Evolutionary conservation across 352 stramenopile species (phyloP).

Genomic region (Pythium utonaiense): DNA sequence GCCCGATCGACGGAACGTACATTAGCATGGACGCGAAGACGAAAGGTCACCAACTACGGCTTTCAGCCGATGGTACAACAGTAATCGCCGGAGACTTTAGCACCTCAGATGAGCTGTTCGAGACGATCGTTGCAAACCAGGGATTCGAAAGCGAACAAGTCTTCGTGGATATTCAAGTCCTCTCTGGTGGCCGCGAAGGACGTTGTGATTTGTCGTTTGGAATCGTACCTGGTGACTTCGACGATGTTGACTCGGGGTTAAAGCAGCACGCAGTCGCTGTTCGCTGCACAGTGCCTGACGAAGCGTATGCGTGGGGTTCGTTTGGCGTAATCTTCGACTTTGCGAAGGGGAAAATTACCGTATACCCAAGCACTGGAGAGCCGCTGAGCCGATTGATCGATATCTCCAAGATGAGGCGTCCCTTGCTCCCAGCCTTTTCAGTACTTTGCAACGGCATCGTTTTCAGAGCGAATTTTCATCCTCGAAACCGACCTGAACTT

Average conservation of each 20-base stretch:
- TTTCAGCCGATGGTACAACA: constrained; percentile 48
- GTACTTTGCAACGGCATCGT: constrained; percentile 67
- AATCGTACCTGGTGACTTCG: constrained; percentile 43
- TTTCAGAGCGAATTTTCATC: constrained; percentile 69
- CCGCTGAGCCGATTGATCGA: constrained; percentile 37
- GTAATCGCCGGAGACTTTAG: constrained; percentile 55
- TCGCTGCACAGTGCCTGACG: constrained; percentile 35
- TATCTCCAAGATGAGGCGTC: constrained; percentile 27
- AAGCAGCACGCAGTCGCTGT: constrained; percentile 29
- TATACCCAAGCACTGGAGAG: constrained; percentile 50
- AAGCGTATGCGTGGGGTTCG: constrained; percentile 30
- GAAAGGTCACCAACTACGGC: constrained; percentile 46
- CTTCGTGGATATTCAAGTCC: constrained; percentile 58
- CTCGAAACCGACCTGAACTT: constrained; percentile 44
- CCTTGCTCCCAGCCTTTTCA: constrained; percentile 56
- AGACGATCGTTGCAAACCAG: constrained; percentile 55
- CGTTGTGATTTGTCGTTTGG: constrained; percentile 46
- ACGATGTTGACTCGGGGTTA: constrained; percentile 13
- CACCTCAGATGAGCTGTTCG: constrained; percentile 38
- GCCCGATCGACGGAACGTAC: constrained; percentile 50
- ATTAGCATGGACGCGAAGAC: constrained; percentile 63
- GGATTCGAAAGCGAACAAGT: constrained; percentile 46
- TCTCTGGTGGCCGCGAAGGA: constrained; percentile 46
- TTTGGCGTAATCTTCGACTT: constrained; percentile 85
- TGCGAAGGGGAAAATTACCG: constrained; percentile 43